Base-by-base conservation (phyloP, 2,329 filamentous ascomycete genomes). In the Diplodia mutila region DNA sequence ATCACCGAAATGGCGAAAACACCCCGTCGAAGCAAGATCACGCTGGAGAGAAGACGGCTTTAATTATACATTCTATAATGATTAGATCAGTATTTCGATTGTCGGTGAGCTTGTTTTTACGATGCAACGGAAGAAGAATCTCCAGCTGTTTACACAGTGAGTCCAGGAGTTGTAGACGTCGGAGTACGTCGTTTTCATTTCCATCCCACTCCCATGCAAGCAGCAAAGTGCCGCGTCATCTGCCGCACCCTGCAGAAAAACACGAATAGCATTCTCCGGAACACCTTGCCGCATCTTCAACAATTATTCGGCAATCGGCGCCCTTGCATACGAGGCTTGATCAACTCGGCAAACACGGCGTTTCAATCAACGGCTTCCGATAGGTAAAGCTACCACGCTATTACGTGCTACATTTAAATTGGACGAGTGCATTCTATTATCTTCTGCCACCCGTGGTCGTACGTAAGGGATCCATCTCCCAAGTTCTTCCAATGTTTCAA, bases 1-100 rank as follows among this genome's bases (percentile, higher is more conserved):
- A 18, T 25, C 12, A 2, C 42, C 25, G 59, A 63, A 51, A 63
- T 63, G 59, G 59, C 59, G 59, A 63, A 63, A 63, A 16, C 42
- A 23, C 59, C 59, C 27, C 59, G 16, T 16, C 46, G 32, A 63
- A 51, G 7, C 59, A 25, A 25, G 42, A 61, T 3, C 34, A 42
- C 54, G 54, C 54, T 39, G 32, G 4, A 27, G 23, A 14, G 12
- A 51, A 6, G 1, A n/a, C 48, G n/a, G 3, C 25, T 27, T 12
- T 27, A 11, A 34, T 21, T 18, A 25, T 27, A 0, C 25, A 34
- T n/a, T 11, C 7, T 1, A 32, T 34, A 14, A 34, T 6, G 0
- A 34, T 34, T 3, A 11, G 9, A 11, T 2, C n/a, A n/a, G 6
- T 46, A 11, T 3, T 21, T 1, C n/a, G 4, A 7, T 21, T 21